A percentile compares a stretch with the other conserved stretches of the same genome.
phyloP scores from a whole-genome alignment of 1,139 yeast genomes.

The Hemisphaericaspora subhashii region DNA sequence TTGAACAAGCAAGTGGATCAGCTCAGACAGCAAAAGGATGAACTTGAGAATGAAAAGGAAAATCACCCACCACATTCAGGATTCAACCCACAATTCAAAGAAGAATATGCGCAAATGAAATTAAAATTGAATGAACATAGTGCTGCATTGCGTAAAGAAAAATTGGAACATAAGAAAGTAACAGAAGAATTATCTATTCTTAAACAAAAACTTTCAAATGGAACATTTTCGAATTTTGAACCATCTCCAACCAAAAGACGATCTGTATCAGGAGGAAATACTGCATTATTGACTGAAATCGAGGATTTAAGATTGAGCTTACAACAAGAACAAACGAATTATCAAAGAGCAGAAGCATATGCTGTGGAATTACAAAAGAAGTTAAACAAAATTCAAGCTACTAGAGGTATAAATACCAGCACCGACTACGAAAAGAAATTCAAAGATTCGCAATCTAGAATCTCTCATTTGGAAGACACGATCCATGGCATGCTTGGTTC shows the following conservation, averaged over 20 bases:
- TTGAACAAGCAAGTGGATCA: conserved; percentile 25
- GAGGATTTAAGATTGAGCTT: conserved; percentile 36
- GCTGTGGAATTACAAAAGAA: conserved; percentile 50
- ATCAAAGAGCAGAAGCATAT: conserved; percentile 46
- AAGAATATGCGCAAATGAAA: conserved; percentile 51
- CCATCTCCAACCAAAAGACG: conserved; percentile 27
- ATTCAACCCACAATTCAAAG: conserved; percentile 30
- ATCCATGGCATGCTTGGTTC: conserved; percentile 25
- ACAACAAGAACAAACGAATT: conserved; percentile 43
- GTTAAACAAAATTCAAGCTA: conserved; percentile 42
- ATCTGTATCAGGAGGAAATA: conserved; percentile 38
- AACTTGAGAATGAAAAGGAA: conserved; percentile 34
- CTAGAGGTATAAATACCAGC: conserved; percentile 36
- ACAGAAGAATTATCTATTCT: conserved; percentile 59
- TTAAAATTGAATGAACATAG: conserved; percentile 53
- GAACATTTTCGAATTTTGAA: conserved; percentile 21
- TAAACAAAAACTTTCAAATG: conserved; percentile 38
- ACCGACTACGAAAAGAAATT: conserved; percentile 40
- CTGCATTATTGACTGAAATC: conserved; percentile 31
- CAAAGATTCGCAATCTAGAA: conserved; percentile 36
- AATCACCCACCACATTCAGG: conserved; percentile 34
- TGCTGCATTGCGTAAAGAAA: conserved; percentile 51
- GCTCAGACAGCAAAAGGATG: conserved; percentile 19
- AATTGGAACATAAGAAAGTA: conserved; percentile 54
- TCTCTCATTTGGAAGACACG: conserved; percentile 35